Conservation (phyloP, 2,329 filamentous ascomycete genomes). For the Pseudogymnoascus sp. region DNA sequence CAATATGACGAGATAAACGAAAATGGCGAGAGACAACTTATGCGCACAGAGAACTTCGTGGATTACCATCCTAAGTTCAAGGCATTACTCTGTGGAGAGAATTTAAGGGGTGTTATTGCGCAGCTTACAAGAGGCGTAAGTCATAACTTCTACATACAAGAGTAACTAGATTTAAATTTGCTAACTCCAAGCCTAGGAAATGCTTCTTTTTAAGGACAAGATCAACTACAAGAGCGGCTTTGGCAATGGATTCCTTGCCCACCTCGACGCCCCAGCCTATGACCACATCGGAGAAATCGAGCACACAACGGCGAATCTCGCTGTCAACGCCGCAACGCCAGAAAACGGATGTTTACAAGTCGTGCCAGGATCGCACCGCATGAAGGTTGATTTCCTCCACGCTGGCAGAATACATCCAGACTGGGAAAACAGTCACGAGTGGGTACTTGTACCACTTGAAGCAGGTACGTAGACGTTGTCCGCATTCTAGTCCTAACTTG, state of each 20-base stretch:
- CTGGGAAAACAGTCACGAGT: constrained; percentile 25
- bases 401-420: constrained; percentile 23
- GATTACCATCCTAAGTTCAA: constrained; percentile 25
- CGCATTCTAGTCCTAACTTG: background rate
- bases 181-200: constrained; percentile 18
- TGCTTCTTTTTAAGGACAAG: constrained; percentile 29
- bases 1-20: constrained; percentile 27
- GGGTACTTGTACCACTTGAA: constrained; percentile 23
- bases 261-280: constrained; percentile 27
- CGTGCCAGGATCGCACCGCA: constrained; percentile 25
- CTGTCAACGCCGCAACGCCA: constrained; percentile 24
- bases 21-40: constrained; percentile 24
- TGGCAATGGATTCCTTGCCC: constrained; percentile 27
- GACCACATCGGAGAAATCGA: constrained; percentile 27
- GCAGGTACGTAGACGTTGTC: background rate
- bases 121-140: constrained; percentile 23
- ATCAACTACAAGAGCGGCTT: constrained; percentile 28
- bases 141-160: background rate
- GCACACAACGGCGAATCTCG: constrained; percentile 26
- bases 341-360: constrained; percentile 28
- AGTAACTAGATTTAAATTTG: background rate
- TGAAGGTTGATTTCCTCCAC: constrained; percentile 22
- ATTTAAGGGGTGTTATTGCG: constrained; percentile 21
- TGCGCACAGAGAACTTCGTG: constrained; percentile 27
- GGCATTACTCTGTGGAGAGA: constrained; percentile 23